These are phyloP conservation scores for Kwoniella mangroviensis DNA, from an alignment of 768 basidiomycete genomes.

Conservation along the genomic window DNA sequence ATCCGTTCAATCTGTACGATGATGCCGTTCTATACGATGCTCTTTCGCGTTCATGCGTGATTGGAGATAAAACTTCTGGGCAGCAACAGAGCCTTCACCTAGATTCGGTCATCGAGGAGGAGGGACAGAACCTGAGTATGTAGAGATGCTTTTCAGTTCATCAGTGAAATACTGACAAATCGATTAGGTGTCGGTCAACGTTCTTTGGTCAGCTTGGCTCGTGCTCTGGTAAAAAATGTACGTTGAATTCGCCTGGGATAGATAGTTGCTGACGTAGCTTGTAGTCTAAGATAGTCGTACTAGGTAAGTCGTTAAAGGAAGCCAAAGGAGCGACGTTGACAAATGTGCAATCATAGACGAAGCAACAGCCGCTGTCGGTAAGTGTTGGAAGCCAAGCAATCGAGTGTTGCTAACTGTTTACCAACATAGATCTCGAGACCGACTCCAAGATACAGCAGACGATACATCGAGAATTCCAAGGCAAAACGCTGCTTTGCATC, in stretches of 20 bases:
- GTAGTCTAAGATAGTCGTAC: conserved; percentile 72
- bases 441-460: conserved; percentile 88
- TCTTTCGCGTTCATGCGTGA: conserved; percentile 70
- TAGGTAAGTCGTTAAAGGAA: conserved; percentile 59
- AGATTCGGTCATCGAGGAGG: conserved; percentile 80
- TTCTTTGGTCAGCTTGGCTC: conserved; percentile 80
- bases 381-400: conserved; percentile 55
- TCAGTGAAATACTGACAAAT: conserved; percentile 5
- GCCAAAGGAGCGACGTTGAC: too few species aligned
- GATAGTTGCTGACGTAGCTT: conserved; percentile 2
- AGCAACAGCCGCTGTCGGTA: conserved; percentile 82
- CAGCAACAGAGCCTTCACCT: conserved; percentile 67
- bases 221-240: conserved; percentile 80
- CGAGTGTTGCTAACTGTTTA: conserved; percentile 57
- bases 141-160: not conserved
- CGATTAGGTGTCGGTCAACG: conserved; percentile 62
- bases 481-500: conserved; percentile 83
- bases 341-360: conserved; percentile 61
- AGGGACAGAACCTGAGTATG: conserved; percentile 71
- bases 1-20: conserved; percentile 80
- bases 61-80: not conserved
- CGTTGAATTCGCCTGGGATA: conserved; percentile 5
- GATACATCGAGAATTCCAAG: conserved; percentile 79
- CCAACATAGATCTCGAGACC: conserved; percentile 70
- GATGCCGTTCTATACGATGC: conserved; percentile 84